Conservation (phyloP, 2,329 filamentous ascomycete species). For the Daldinia sp. region DNA sequence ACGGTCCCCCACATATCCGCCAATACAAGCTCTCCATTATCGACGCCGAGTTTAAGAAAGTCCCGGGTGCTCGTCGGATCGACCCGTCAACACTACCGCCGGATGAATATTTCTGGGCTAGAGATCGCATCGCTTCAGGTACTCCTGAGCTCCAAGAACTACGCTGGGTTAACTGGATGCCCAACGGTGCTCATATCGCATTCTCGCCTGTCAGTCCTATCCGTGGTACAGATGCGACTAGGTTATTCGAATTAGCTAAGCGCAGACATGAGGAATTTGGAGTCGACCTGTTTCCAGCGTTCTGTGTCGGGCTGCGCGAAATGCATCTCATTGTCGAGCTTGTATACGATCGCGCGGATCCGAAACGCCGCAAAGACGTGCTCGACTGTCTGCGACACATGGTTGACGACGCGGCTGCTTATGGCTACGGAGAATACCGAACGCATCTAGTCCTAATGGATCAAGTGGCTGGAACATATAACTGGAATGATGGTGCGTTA, state of each 20-base stretch:
- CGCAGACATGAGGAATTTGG: constrained; percentile 47
- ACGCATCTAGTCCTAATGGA: constrained; percentile 57
- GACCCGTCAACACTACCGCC: constrained; percentile 48
- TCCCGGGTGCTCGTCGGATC: constrained; percentile 44
- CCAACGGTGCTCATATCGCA: constrained; percentile 54
- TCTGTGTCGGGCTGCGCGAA: constrained; percentile 53
- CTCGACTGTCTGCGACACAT: constrained; percentile 44
- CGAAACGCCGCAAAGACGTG: constrained; percentile 38
- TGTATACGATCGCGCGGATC: constrained; percentile 45
- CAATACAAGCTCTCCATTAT: constrained; percentile 48
- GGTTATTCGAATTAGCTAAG: constrained; percentile 49
- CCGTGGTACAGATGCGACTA: constrained; percentile 51
- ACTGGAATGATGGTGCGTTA: constrained; percentile 52
- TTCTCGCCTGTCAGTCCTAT: constrained; percentile 58
- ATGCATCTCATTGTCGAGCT: constrained; percentile 53
- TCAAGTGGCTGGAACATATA: constrained; percentile 54
- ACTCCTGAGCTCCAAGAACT: constrained; percentile 53
- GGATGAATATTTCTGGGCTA: constrained; percentile 47
- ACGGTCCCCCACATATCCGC: constrained; percentile 48
- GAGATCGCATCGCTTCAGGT: constrained; percentile 46
- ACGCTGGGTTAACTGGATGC: constrained; percentile 52
- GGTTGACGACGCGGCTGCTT: constrained; percentile 50
- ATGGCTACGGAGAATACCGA: constrained; percentile 55
- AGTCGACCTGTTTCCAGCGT: constrained; percentile 53
- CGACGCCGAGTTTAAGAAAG: constrained; percentile 46